Percentiles rank a stretch among this genome's conserved stretches.
Evolutionary conservation across 257 asterid genomes (phyloP).

Genomic region (Solanum verrucosum): DNA sequence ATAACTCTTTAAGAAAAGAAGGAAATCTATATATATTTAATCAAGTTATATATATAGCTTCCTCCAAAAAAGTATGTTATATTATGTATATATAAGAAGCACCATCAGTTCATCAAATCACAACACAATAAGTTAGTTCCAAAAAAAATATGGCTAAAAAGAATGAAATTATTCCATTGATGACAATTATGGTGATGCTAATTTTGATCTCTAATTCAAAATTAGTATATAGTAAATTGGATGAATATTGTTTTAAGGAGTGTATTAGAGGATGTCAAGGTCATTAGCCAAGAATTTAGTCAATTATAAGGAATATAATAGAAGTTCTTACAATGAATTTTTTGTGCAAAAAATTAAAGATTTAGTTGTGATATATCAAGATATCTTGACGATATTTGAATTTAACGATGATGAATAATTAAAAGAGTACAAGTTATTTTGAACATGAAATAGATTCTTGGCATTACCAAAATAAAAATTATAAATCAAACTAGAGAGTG

Average conservation of each 20-base stretch:
- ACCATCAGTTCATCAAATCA: not conserved
- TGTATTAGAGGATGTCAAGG: not conserved
- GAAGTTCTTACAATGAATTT: not conserved
- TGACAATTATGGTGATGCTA: not conserved
- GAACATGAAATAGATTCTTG: not conserved
- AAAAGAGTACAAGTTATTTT: not conserved
- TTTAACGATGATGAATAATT: not conserved
- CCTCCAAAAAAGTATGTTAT: not conserved
- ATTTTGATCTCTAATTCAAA: not conserved
- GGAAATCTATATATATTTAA: not conserved
- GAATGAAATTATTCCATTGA: not conserved
- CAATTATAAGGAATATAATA: not conserved
- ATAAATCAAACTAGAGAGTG: not conserved
- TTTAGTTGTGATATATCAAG: not conserved
- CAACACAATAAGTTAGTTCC: not conserved
- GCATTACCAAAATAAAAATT: not conserved
- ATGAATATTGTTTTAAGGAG: not conserved
- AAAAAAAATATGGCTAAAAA: not conserved
- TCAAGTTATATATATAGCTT: not conserved
- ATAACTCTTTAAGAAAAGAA: not conserved
- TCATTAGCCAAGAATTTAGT: not conserved
- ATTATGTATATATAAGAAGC: not conserved
- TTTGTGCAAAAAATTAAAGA: not conserved
- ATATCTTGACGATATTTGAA: not conserved
- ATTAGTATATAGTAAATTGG: not conserved